Evolutionary conservation across 164 flowering plant genomes (phyloP).

Genomic region (Brasenia schreberi): DNA sequence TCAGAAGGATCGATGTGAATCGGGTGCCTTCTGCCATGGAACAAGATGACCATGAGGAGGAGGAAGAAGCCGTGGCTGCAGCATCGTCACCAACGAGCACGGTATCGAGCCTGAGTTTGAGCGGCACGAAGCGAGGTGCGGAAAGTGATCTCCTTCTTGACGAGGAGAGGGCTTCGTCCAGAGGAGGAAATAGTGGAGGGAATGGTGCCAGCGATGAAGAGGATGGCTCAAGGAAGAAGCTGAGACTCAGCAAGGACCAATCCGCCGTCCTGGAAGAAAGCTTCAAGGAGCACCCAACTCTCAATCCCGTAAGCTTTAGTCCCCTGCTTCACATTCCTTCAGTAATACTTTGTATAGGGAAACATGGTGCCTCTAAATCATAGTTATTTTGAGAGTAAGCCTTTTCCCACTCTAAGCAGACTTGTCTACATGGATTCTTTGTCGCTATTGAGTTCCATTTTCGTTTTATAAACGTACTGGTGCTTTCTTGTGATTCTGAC

Average conservation of each 20-base stretch:
- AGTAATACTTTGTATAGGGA: conserved; percentile 2
- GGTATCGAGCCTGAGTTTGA: conserved; percentile 49
- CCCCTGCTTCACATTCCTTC: conserved; percentile 10
- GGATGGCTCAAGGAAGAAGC: conserved; percentile 74
- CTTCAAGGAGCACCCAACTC: conserved; percentile 77
- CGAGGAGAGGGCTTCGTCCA: conserved; percentile 30
- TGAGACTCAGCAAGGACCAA: conserved; percentile 72
- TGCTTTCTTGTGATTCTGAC: background rate
- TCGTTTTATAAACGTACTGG: background rate
- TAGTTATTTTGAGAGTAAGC: background rate
- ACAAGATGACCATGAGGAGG: conserved; percentile 3
- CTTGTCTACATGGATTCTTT: too few species aligned
- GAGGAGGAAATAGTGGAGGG: conserved; percentile 15
- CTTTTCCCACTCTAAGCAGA: background rate
- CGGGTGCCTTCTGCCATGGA: conserved; percentile 7
- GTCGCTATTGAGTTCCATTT: background rate
- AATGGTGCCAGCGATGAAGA: conserved; percentile 51
- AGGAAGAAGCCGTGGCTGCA: conserved; percentile 4
- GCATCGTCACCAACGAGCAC: conserved; percentile 54
- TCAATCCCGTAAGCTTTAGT: conserved; percentile 64
- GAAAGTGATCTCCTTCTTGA: conserved; percentile 18
- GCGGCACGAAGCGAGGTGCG: conserved; percentile 35
- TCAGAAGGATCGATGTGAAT: conserved; percentile 15
- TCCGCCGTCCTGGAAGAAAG: conserved; percentile 71
- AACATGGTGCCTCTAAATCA: background rate